These are phyloP conservation scores for Vigna nakashimae DNA, from an alignment of 306 rosid species.

Conservation along the genomic window DNA sequence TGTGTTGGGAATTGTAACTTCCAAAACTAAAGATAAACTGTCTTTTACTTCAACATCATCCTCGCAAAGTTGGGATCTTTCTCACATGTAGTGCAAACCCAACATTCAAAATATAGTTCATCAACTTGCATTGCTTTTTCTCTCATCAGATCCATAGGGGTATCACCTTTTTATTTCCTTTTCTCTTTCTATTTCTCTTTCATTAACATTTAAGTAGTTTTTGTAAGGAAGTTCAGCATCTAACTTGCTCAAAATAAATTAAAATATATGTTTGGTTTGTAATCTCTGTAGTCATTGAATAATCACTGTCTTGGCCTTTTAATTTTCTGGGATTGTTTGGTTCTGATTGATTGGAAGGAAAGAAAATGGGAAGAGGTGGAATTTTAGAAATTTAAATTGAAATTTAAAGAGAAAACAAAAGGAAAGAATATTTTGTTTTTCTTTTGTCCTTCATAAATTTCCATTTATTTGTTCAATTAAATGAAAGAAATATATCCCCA, in stretches of 20 bases:
- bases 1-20: conserved; percentile 28
- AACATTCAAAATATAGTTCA: conserved; percentile 14
- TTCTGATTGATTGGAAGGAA: neutral
- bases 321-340: conserved; percentile 1
- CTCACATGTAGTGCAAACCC: neutral
- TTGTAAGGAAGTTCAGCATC: neutral
- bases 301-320: neutral
- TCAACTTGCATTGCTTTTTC: conserved; percentile 5
- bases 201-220: neutral
- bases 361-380: neutral
- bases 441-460: neutral
- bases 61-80: conserved; percentile 8
- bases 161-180: neutral
- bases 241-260: neutral
- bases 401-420: neutral
- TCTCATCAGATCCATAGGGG: neutral
- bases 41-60: neutral
- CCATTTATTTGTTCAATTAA: neutral
- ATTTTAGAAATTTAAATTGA: neutral
- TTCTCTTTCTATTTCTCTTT: neutral
- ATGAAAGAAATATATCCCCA: neutral
- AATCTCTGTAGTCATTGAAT: neutral
- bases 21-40: conserved; percentile 28
- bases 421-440: neutral
- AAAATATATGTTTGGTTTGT: neutral